These are phyloP conservation scores for Schizochytrium sp. DNA, from an alignment of 108 stramenopile species.

Conservation along the genomic window DNA sequence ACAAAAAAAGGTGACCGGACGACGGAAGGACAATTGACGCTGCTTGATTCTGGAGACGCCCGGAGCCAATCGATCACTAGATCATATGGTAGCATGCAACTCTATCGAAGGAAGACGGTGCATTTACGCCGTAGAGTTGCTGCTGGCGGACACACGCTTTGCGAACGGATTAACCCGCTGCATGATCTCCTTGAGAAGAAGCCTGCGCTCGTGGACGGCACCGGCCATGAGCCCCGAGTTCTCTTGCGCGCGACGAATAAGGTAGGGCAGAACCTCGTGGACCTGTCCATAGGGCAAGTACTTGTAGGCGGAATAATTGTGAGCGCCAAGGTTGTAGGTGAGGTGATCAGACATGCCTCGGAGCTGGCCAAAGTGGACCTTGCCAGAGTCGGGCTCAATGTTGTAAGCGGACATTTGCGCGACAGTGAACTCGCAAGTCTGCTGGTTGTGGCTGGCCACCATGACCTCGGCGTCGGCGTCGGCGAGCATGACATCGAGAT, in stretches of 20 bases:
- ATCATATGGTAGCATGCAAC: no score
- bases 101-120: not conserved
- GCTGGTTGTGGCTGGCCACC: conserved; percentile 85
- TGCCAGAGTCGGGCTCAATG: conserved; percentile 37
- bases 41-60: no score
- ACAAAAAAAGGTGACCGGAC: no score
- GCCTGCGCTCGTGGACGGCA: not conserved
- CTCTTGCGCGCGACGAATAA: conserved; percentile 86
- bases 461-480: conserved; percentile 68
- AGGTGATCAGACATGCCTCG: conserved; percentile 91
- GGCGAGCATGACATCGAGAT: conserved; percentile 57
- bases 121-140: not conserved
- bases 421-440: conserved; percentile 65
- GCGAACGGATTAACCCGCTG: not conserved
- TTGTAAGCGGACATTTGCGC: conserved; percentile 58
- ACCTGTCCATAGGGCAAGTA: conserved; percentile 92
- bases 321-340: conserved; percentile 75
- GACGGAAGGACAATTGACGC: no score
- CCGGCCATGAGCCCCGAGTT: conserved; percentile 67
- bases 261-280: conserved; percentile 84
- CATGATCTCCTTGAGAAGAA: not conserved
- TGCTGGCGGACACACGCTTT: no score
- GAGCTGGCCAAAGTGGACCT: conserved; percentile 82
- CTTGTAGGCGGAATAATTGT: conserved; percentile 74
- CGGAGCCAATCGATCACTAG: no score